Base-by-base conservation (phyloP, 2,329 filamentous ascomycete genomes). In the Ophiosphaerella herpotricha region DNA sequence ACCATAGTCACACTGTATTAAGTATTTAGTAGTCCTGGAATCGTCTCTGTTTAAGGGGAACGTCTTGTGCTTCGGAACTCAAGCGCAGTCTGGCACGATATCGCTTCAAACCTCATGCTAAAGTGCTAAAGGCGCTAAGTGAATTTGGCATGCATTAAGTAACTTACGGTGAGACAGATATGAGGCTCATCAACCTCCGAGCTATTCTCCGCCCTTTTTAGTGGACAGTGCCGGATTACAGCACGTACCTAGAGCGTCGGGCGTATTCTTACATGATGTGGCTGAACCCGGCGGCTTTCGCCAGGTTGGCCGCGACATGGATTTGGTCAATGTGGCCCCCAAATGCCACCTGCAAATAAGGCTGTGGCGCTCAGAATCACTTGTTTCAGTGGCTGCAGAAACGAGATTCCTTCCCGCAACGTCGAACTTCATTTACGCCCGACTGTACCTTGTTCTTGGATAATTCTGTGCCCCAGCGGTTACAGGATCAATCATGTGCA, bases 1-100 rank as follows among this genome's bases (percentile, higher is more conserved):
- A 55, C 43, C 51, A 55, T 48, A 43, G 57, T 55, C 52, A 48
- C 49, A 64, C 42, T 70, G 67, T 70, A 70, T 62, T 49, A 59
- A 64, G 59, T 68, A 64, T 67, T 66, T 68, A 56, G 66, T 70
- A 71, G 68, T 66, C 57, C 44, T 57, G 55, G 60, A 66, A 65
- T 59, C 46, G 50, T 53, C 58, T 57, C 54, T 42, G 46, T 14
- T 49, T 40, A 12, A 21, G 33, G 48, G 62, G 61, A 46, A 61
- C 35, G 52, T 52, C 39, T 54, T 56, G 58, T 65, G 55, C 51
- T 47, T 61, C 51, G 49, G 45, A 51, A 18, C 29, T 21, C 43
- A 36, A 41, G 38, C 29, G 39, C 41, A 47, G 36, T 12, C 32
- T 29, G 42, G 45, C 39, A 49, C 33, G 45, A 36, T 40, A 37